Base-by-base conservation (phyloP, 1,139 yeast species). In the Geotrichum restrictum region DNA sequence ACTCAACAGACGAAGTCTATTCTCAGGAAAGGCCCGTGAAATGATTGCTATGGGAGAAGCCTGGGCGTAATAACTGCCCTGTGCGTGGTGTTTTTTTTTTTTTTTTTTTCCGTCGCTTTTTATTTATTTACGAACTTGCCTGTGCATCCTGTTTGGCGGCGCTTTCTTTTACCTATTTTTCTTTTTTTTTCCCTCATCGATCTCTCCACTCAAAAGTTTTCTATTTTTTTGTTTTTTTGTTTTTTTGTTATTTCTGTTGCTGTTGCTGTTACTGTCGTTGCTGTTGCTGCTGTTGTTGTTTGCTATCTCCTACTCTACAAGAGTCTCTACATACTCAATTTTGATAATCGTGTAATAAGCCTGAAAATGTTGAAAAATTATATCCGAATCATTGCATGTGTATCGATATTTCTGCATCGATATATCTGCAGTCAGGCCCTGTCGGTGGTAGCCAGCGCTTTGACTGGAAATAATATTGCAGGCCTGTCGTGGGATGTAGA, bases 11-110 rank as follows among this genome's bases (percentile, higher is more conserved):
- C 69, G 77, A 54, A 73, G 78, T 52, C 67, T 78, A 51, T 65
- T 75, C 58, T 69, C 77, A 37, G 82, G 82, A 53, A 74, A 72
- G 60, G 80, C 80, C 51, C 74, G 80, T 57, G 82, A 78, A 65
- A 78, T 78, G 78, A 76, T 79, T 45, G 48, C 47, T 33, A 41
- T 41, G 34, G 38, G 38, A 21, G 46, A 42, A n/a, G 22, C 46
- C 13, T 42, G 46, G 46, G 37, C 46, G 8, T 42, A 31, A 32
- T 13, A 24, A 24, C 29, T 24, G 29, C 29, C 29, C 29, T 8
- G 14, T 22, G 4, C 16, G 7, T 19, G 27, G n/a, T 39, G 19
- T 52, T 42, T 27, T 27, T 42, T 42, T 22, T 11, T 33, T 37
- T 36, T 42, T 18, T 37, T 29, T 42, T 47, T 40, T 45, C 14